Conservation (phyloP, 352 stramenopile species). For the Aphanomyces astaci region DNA sequence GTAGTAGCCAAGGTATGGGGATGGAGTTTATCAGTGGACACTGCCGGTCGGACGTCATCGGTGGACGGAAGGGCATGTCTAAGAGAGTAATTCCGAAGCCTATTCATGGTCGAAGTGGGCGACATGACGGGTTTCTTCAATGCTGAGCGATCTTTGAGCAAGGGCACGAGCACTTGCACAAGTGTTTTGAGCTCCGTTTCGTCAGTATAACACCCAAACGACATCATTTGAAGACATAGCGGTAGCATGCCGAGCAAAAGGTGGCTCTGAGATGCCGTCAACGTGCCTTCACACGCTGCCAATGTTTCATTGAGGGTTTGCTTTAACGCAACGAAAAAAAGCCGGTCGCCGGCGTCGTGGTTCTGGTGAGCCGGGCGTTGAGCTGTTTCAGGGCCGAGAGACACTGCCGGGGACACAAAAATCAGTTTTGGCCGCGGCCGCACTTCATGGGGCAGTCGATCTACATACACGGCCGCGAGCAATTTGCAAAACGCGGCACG, state of each 20-base stretch:
- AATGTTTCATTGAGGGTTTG: background rate
- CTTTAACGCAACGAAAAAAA: background rate
- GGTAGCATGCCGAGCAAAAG: background rate
- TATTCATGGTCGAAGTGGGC: background rate
- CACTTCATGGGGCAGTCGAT: background rate
- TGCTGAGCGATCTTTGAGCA: background rate
- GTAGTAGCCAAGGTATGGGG: no score
- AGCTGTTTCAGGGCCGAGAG: background rate
- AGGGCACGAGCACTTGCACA: background rate
- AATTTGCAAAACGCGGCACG: background rate
- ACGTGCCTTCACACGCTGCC: background rate
- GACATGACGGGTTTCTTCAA: background rate
- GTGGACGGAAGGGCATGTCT: background rate
- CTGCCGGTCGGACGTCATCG: no score
- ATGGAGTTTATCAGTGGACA: no score
- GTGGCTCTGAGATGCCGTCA: background rate
- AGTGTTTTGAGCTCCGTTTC: background rate
- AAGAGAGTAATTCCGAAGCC: background rate
- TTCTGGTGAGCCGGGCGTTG: background rate
- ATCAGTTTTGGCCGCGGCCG: background rate
- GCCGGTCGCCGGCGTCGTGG: background rate
- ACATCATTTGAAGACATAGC: background rate
- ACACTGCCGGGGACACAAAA: background rate
- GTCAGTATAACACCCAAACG: background rate
- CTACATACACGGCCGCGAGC: background rate